phyloP scores from a whole-genome alignment of 176 grass and related monocot species.

The Chloris gayana region DNA sequence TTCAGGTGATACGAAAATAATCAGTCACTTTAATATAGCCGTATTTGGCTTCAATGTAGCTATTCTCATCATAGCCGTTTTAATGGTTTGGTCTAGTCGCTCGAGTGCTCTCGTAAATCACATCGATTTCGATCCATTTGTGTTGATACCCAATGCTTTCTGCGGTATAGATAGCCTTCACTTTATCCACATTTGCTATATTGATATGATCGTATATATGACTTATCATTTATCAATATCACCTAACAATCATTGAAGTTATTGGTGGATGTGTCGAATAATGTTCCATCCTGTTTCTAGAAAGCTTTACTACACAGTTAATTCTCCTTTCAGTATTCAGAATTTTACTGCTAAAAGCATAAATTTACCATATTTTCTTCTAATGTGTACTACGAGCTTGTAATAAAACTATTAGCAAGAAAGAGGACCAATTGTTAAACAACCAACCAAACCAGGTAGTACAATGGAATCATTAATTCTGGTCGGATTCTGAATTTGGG shows the following conservation, averaged over 20 bases:
- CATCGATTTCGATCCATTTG: background rate
- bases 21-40: background rate
- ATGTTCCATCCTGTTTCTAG: no score
- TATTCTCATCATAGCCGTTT: background rate
- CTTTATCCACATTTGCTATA: background rate
- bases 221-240: background rate
- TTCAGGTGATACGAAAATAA: background rate
- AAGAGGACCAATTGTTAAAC: background rate
- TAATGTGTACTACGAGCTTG: no score
- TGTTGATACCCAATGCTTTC: background rate
- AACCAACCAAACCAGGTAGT: background rate
- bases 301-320: no score
- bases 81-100: background rate
- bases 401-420: background rate
- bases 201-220: background rate
- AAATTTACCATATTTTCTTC: no score
- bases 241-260: background rate
- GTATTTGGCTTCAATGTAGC: background rate
- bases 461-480: constrained; percentile 10
- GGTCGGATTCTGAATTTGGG: background rate
- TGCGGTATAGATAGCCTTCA: background rate
- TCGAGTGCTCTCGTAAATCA: background rate
- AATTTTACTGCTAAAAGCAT: background rate
- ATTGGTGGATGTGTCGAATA: background rate
- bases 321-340: background rate